Percentiles rank a stretch among this genome's conserved stretches.
Evolutionary conservation across 306 rosid species (phyloP).

Genomic region (Clitoria ternatea): DNA sequence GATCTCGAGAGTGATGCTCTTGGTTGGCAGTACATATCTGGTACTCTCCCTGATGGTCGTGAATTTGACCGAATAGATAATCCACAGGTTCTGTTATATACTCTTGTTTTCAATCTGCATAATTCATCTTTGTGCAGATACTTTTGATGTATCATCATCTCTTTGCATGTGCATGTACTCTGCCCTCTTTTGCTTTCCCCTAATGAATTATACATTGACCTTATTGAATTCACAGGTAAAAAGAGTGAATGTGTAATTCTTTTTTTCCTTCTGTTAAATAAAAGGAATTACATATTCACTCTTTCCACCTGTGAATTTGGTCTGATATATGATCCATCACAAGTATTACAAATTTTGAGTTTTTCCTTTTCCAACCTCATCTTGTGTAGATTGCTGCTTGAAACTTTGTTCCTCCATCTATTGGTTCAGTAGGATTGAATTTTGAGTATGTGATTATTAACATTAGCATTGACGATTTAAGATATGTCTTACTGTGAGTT

Average conservation of each 20-base stretch:
- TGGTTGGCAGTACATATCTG: conserved; percentile 98
- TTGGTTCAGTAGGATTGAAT: not conserved
- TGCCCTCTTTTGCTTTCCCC: not conserved
- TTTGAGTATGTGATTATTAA: not conserved
- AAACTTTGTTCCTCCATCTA: not conserved
- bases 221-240: no score
- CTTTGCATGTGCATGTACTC: not conserved
- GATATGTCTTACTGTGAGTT: not conserved
- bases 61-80: conserved; percentile 82
- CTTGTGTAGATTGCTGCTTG: not conserved
- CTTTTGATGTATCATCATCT: not conserved
- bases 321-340: not conserved
- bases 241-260: no score
- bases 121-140: conserved; percentile 16
- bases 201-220: not conserved
- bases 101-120: not conserved
- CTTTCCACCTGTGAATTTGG: not conserved
- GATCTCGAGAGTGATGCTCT: conserved; percentile 95
- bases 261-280: no score
- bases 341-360: not conserved
- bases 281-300: not conserved
- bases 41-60: conserved; percentile 83
- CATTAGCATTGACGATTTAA: not conserved
- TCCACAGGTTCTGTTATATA: conserved; percentile 72
- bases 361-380: not conserved